phyloP scores from a whole-genome alignment of 2,329 filamentous ascomycete genomes.

The Epichloe scottii region DNA sequence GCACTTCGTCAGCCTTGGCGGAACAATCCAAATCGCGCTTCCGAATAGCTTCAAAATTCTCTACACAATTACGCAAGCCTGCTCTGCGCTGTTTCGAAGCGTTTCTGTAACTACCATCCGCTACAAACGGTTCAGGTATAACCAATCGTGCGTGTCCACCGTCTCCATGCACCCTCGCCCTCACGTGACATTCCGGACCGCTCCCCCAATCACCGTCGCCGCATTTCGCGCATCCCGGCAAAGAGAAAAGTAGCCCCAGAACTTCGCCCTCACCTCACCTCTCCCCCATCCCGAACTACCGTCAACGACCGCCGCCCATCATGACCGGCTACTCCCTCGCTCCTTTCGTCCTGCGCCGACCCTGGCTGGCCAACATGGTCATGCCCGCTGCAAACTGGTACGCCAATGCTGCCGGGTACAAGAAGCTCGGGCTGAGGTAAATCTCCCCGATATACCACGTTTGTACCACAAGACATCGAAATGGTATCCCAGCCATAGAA shows the following conservation, averaged over 20 bases:
- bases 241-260: slow-evolving; percentile 7
- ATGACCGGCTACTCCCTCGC: slow-evolving; percentile 61
- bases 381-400: slow-evolving; percentile 83
- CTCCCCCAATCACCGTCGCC: slow-evolving; percentile 18
- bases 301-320: slow-evolving; percentile 18
- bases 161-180: neutral
- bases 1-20: too few species aligned
- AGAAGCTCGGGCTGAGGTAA: slow-evolving; percentile 83
- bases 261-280: slow-evolving; percentile 7
- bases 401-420: slow-evolving; percentile 77
- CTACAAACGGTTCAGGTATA: neutral
- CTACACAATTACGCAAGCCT: too few species aligned
- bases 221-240: slow-evolving; percentile 22
- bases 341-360: slow-evolving; percentile 68
- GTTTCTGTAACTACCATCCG: neutral
- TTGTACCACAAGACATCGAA: neutral
- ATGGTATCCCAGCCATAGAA: neutral
- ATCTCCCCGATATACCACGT: neutral
- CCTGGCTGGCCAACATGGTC: slow-evolving; percentile 68
- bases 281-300: slow-evolving; percentile 5
- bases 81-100: neutral
- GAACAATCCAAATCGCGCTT: too few species aligned
- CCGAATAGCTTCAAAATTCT: too few species aligned
- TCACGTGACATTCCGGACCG: slow-evolving; percentile 23
- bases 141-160: neutral